Base-by-base conservation (phyloP, 768 basidiomycete species). In the Tricholoma bakamatsutake region DNA sequence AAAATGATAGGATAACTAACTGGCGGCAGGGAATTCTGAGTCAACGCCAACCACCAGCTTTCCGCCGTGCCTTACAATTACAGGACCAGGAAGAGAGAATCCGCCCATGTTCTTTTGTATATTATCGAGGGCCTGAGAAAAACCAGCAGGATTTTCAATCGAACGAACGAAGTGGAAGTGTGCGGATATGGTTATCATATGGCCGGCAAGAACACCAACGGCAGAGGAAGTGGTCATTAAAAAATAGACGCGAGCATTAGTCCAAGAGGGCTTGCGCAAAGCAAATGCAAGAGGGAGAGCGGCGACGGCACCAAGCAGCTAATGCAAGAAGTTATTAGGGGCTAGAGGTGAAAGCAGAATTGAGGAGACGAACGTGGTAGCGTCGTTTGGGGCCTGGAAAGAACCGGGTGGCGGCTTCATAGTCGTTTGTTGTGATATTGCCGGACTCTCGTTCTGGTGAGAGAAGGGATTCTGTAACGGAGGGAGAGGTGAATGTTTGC, bases 361-460 rank as follows among this genome's bases (percentile, higher is more conserved):
- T n/a, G 39, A 43, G 45, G 55, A 52, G 33, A 69, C 73, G 55
- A 54, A 79, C 76, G 37, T 64, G 68, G 60, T 75, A 75, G 59
- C 69, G 65, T 43, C 69, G 72, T 55, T 73, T 69, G n/a, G 64
- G 61, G 37, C 76, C 77, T 35, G 84, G 78, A 27, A 84, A 67
- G 71, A 87, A 88, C 27, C 64, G 64, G 55, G 73, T 64, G 4
- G 84, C 80, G 10, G 77, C 66, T 0, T 85, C 74, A 65, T 79
- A 87, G 72, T 88, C 86, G 53, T 75, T 77, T 17, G 61, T 63
- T 4, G 76, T 73, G 55, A 84, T 68, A 59, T 73, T 71, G 13
- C 80, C 82, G n/a, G 70, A 63, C 33, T 83, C 78, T 49, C 75
- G 74, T 59, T 84, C 76, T 49, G 81, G 81, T 4, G 72, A 66